These are phyloP conservation scores for Aspergillus intermedius DNA, from an alignment of 2,329 filamentous ascomycete genomes.

Conservation along the genomic window DNA sequence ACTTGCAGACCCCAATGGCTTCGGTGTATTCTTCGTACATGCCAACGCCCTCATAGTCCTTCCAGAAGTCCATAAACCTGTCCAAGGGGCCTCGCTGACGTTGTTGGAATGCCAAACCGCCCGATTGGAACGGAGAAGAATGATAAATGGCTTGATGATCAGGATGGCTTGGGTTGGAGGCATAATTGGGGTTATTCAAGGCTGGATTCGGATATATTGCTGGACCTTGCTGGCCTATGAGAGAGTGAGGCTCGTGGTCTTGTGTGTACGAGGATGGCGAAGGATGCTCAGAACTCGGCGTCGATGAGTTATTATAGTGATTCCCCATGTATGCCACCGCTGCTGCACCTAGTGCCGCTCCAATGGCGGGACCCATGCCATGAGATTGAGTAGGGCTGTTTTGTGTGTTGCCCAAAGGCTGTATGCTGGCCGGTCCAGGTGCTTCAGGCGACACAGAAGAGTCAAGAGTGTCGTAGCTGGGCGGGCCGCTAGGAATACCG, in stretches of 20 bases:
- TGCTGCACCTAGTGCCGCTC: constrained; percentile 34
- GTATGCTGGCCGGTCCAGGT: constrained; percentile 14
- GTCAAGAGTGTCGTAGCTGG: neutral
- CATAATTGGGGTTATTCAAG: constrained; percentile 26
- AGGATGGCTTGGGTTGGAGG: constrained; percentile 20
- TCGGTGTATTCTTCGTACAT: constrained; percentile 64
- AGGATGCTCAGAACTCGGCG: constrained; percentile 21
- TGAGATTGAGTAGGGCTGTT: constrained; percentile 26
- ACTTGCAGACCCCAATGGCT: constrained; percentile 58
- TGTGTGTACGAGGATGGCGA: neutral
- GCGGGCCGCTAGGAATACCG: neutral
- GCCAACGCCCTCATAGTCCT: constrained; percentile 57
- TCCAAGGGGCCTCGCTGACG: constrained; percentile 52
- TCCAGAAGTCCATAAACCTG: constrained; percentile 55
- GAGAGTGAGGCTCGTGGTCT: neutral
- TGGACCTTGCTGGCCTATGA: constrained; percentile 5
- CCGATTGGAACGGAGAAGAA: constrained; percentile 20
- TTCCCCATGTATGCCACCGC: constrained; percentile 36
- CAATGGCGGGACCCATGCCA: constrained; percentile 28
- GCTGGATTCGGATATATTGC: constrained; percentile 7
- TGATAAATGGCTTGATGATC: constrained; percentile 25
- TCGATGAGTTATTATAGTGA: constrained; percentile 29
- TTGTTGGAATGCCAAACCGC: constrained; percentile 43
- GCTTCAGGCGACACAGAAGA: constrained; percentile 10
- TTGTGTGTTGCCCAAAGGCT: constrained; percentile 8